phyloP scores from a whole-genome alignment of 352 stramenopile species.

The Globisporangium spinosum region DNA sequence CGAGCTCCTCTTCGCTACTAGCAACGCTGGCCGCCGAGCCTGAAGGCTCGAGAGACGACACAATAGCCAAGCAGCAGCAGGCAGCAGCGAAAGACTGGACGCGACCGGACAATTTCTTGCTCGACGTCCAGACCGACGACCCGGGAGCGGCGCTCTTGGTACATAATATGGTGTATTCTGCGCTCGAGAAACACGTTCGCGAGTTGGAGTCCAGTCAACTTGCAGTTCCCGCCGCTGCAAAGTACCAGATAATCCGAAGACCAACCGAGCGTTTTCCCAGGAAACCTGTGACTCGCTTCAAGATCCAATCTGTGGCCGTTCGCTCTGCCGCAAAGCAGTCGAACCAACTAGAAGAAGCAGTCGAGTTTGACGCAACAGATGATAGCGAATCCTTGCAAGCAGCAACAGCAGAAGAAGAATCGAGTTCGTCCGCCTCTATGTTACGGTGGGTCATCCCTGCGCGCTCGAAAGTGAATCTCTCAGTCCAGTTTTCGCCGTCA shows the following conservation, averaged over 20 bases:
- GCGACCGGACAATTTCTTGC: conserved; percentile 40
- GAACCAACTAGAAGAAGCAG: conserved; percentile 3
- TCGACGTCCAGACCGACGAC: conserved; percentile 57
- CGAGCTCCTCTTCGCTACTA: neutral
- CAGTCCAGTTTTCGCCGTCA: conserved; percentile 76
- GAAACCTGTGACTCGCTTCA: conserved; percentile 57
- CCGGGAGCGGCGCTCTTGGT: conserved; percentile 44
- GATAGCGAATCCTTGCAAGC: neutral
- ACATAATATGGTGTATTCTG: conserved; percentile 45
- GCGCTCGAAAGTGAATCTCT: conserved; percentile 50
- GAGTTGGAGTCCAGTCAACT: conserved; percentile 66
- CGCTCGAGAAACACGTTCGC: conserved; percentile 61
- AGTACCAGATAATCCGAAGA: conserved; percentile 75
- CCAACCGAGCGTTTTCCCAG: conserved; percentile 60
- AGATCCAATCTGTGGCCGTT: conserved; percentile 27
- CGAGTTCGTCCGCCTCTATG: conserved; percentile 6
- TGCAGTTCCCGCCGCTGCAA: conserved; percentile 48
- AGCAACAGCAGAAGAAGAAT: conserved; percentile 14
- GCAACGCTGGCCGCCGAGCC: neutral
- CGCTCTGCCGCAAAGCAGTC: conserved; percentile 3
- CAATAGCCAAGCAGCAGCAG: neutral
- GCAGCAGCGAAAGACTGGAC: conserved; percentile 23
- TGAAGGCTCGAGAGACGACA: neutral
- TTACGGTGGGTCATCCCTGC: conserved; percentile 79
- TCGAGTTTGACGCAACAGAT: neutral